These are phyloP conservation scores for Bremia lactucae DNA, from an alignment of 352 stramenopile species.

Conservation along the genomic window DNA sequence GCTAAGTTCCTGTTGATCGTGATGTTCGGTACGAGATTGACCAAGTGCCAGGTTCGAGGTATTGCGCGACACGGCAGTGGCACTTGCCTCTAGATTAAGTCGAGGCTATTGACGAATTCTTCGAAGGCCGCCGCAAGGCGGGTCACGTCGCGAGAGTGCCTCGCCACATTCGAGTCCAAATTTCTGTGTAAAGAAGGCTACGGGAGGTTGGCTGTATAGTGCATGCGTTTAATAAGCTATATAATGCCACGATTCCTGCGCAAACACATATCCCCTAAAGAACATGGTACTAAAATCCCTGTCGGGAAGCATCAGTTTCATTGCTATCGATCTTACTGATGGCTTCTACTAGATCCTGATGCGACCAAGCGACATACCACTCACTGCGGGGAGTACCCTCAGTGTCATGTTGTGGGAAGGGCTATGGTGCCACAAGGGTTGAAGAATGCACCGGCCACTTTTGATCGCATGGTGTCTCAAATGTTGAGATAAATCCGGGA, in stretches of 20 bases:
- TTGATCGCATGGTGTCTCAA: too few relatives aligned
- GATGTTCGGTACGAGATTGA: background rate
- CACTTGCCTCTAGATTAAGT: background rate
- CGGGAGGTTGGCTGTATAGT: too few relatives aligned
- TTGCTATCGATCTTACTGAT: background rate
- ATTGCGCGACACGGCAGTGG: background rate
- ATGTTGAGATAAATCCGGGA: too few relatives aligned
- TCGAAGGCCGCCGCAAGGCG: background rate
- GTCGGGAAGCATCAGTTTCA: too few relatives aligned
- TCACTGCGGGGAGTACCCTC: background rate
- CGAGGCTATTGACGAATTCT: too few relatives aligned
- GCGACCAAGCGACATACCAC: background rate
- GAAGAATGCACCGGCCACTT: too few relatives aligned
- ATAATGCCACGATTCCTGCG: background rate
- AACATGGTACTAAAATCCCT: background rate
- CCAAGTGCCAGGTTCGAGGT: background rate
- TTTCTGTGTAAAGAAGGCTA: background rate
- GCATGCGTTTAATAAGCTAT: too few relatives aligned
- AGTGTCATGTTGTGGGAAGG: too few relatives aligned
- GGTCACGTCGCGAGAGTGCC: background rate
- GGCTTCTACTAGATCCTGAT: background rate
- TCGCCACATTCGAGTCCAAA: background rate
- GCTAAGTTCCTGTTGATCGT: background rate
- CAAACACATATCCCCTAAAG: background rate
- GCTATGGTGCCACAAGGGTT: too few relatives aligned